Conservation (phyloP, 2,329 filamentous ascomycete species). For the Talaromyces sp. region DNA sequence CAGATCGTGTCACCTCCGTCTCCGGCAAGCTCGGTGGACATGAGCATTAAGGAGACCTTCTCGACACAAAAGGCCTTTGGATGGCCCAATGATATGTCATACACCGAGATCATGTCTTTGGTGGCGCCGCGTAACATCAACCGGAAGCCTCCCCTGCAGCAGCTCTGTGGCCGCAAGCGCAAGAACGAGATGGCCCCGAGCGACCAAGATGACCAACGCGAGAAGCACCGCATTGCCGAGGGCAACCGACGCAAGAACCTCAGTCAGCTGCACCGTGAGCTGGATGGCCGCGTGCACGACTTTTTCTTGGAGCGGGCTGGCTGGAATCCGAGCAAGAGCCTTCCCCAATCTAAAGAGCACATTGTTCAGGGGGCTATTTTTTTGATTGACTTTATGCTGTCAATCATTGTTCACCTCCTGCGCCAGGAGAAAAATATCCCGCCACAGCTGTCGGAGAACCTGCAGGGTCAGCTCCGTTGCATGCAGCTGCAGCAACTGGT, state of each 20-base stretch:
- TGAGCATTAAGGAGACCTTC: conserved; percentile 30
- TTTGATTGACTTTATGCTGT: conserved; percentile 34
- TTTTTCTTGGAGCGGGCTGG: conserved; percentile 35
- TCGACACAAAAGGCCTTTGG: conserved; percentile 24
- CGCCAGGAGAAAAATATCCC: conserved; percentile 30
- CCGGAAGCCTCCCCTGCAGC: conserved; percentile 34
- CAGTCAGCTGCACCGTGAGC: conserved; percentile 32
- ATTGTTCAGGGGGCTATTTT: conserved; percentile 34
- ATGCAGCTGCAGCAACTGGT: conserved; percentile 34
- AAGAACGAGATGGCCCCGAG: conserved; percentile 27
- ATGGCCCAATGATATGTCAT: conserved; percentile 30
- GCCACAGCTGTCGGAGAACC: conserved; percentile 31
- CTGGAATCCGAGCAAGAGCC: conserved; percentile 35
- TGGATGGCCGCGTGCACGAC: conserved; percentile 33
- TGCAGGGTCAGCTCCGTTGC: conserved; percentile 33
- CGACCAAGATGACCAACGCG: conserved; percentile 32
- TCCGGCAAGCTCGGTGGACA: conserved; percentile 32
- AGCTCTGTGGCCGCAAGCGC: conserved; percentile 35
- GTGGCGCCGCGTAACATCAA: conserved; percentile 32
- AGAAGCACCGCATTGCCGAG: conserved; percentile 37
- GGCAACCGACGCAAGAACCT: conserved; percentile 36
- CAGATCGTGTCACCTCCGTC: conserved; percentile 28
- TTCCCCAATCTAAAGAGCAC: conserved; percentile 37
- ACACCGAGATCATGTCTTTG: conserved; percentile 27
- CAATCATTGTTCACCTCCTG: conserved; percentile 30